Evolutionary conservation across 225 moss, liverwort and hornwort genomes (phyloP).

Genomic region (Asterella californica): DNA sequence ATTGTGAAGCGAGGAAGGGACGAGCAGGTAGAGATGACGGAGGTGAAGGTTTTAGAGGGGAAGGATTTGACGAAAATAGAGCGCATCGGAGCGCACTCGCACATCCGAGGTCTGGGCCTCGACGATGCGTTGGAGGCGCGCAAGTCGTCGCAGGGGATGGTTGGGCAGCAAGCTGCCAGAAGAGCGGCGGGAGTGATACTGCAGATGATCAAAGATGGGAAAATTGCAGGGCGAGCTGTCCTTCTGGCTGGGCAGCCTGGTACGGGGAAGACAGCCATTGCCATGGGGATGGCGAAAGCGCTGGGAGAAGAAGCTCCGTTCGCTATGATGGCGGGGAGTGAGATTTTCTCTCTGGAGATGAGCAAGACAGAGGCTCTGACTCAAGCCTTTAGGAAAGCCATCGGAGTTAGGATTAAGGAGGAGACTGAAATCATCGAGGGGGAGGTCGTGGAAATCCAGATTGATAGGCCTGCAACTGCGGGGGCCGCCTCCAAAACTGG

Average conservation of each 20-base stretch:
- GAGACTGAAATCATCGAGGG: slow-evolving; percentile 91
- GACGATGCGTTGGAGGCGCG: slow-evolving; percentile 83
- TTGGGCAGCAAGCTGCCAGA: slow-evolving; percentile 74
- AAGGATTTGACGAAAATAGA: slow-evolving; percentile 80
- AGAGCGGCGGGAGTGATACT: slow-evolving; percentile 84
- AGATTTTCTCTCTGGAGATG: slow-evolving; percentile 88
- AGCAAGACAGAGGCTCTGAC: slow-evolving; percentile 82
- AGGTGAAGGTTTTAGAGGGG: slow-evolving; percentile 74
- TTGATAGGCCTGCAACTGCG: slow-evolving; percentile 57
- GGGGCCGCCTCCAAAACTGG: slow-evolving; percentile 64
- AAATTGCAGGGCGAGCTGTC: slow-evolving; percentile 81
- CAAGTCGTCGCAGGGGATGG: slow-evolving; percentile 82
- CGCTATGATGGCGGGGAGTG: slow-evolving; percentile 91
- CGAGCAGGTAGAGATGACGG: slow-evolving; percentile 41
- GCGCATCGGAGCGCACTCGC: slow-evolving; percentile 92
- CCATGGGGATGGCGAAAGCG: slow-evolving; percentile 93
- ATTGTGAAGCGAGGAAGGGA: neutral
- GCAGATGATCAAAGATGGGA: slow-evolving; percentile 74
- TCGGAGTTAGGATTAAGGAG: slow-evolving; percentile 83
- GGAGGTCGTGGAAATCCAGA: slow-evolving; percentile 75
- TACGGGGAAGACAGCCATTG: slow-evolving; percentile 82
- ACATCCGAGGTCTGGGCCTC: slow-evolving; percentile 74
- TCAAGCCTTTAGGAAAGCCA: slow-evolving; percentile 78
- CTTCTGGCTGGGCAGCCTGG: slow-evolving; percentile 82
- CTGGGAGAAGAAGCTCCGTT: slow-evolving; percentile 90